Conservation (phyloP, 208 protist species). For the Trichomonas vaginalis region DNA sequence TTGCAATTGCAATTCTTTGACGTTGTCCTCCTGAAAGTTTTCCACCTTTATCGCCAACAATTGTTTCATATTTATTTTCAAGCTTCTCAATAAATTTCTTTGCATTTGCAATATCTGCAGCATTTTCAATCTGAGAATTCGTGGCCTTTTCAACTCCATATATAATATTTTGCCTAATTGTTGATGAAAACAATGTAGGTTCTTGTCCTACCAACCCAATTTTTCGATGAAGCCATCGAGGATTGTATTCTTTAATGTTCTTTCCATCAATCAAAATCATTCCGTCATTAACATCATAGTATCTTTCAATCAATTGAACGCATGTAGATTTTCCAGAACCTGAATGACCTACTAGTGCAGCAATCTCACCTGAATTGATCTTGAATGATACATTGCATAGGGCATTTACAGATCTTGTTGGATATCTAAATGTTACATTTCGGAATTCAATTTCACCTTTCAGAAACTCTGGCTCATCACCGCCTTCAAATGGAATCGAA, state of each 20-base stretch:
- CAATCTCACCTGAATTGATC: slow-evolving; percentile 22
- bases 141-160: slow-evolving; percentile 40
- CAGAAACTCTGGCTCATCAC: not conserved
- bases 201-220: slow-evolving; percentile 81
- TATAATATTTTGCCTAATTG: slow-evolving; percentile 41
- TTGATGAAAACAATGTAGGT: slow-evolving; percentile 65
- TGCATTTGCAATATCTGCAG: slow-evolving; percentile 61
- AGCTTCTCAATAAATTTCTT: slow-evolving; percentile 54
- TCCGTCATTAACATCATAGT: slow-evolving; percentile 69
- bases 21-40: not conserved
- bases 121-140: slow-evolving; percentile 57
- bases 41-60: not conserved
- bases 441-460: slow-evolving; percentile 16
- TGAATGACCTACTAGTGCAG: slow-evolving; percentile 28
- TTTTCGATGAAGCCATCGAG: slow-evolving; percentile 55
- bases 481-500: not conserved
- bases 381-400: slow-evolving; percentile 22
- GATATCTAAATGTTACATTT: slow-evolving; percentile 15
- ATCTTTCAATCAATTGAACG: slow-evolving; percentile 63
- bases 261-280: slow-evolving; percentile 68
- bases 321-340: slow-evolving; percentile 31
- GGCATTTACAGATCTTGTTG: not conserved
- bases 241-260: slow-evolving; percentile 53
- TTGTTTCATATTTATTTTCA: not conserved
- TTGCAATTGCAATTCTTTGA: not conserved